Base-by-base conservation (phyloP, 106 monocot species). In the Hemerocallis citrina region DNA sequence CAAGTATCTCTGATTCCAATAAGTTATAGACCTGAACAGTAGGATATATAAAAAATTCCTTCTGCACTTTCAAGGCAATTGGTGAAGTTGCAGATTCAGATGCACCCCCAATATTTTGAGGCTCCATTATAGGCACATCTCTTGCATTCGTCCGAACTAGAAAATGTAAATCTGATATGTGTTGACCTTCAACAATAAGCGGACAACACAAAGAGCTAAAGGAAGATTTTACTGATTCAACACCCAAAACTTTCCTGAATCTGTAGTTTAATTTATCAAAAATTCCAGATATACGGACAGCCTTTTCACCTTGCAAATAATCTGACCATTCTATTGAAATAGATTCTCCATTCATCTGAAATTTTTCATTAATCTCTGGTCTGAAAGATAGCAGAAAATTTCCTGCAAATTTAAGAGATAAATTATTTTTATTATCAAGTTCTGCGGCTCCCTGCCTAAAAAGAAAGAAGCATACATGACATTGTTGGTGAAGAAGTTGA, bases 11-110 rank as follows among this genome's bases (percentile, higher is more conserved):
- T 24, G 79, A 67, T 33, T 93, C 85, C 48, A 93, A 63, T 32
- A 82, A 59, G 75, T 93, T 93, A 60, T 63, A 64, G 10, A 93
- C 85, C 41, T 79, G 72, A 63, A 85, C 46, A 37, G 93, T 93
- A 12, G 93, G 93, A 39, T 79, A 82, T 57, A 93, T 74, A 60
- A 85, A 88, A 64, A 93, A 83, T 67, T 93, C 93, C 46, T 75
- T 88, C 28, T 85, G 85, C 30, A 85, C 45, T 69, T 81, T 84
- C 66, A 82, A 58, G 41, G 79, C 74, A 57, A 82, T 65, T 37
- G 81, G 71, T 67, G 81, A 78, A 48, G 34, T n/a, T 16, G 50
- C 65, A 59, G 0, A 4, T n/a, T 64, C 68, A 56, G 60, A 69
- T 24, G 34, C 9, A 39, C 52, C 70, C 15, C 61, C 71, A 30